phyloP scores from a whole-genome alignment of 805 yeast genomes.

The Yarrowia porcina region DNA sequence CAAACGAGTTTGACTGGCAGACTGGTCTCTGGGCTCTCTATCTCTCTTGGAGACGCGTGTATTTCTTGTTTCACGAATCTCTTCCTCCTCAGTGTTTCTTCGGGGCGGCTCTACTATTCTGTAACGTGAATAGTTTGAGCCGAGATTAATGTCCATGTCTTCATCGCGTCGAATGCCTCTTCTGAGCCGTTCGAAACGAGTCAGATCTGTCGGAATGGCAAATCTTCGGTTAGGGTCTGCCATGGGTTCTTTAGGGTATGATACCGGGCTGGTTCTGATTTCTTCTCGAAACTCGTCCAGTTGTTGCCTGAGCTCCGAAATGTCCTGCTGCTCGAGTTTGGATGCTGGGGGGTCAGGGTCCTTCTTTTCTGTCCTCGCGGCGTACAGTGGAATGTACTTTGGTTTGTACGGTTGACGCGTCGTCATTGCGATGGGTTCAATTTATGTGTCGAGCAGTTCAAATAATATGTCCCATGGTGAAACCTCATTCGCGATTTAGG shows the following conservation, averaged over 20 bases:
- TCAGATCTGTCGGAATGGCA: not conserved
- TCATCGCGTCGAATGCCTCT: conserved; percentile 3
- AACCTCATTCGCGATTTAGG: not conserved
- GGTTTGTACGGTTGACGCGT: conserved; percentile 20
- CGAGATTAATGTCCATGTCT: conserved; percentile 7
- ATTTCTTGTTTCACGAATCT: not conserved
- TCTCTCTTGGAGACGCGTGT: not conserved
- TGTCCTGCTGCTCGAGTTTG: not conserved
- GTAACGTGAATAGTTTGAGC: not conserved
- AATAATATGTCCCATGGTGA: not conserved
- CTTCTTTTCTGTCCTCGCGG: not conserved
- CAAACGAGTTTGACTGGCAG: not conserved
- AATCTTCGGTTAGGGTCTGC: not conserved
- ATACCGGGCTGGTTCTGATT: conserved; percentile 2
- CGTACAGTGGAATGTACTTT: conserved; percentile 17
- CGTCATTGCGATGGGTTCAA: conserved; percentile 11
- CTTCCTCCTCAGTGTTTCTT: not conserved
- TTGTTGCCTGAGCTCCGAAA: not conserved
- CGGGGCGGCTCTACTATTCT: not conserved
- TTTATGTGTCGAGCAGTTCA: not conserved
- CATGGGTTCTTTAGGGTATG: conserved; percentile 5
- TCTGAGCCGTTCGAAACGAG: conserved; percentile 2
- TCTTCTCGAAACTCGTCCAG: conserved; percentile 1
- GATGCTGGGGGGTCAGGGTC: not conserved
- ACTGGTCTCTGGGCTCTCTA: not conserved